Base-by-base conservation (phyloP, 129 eudicot species). In the Cynara cardunculus region DNA sequence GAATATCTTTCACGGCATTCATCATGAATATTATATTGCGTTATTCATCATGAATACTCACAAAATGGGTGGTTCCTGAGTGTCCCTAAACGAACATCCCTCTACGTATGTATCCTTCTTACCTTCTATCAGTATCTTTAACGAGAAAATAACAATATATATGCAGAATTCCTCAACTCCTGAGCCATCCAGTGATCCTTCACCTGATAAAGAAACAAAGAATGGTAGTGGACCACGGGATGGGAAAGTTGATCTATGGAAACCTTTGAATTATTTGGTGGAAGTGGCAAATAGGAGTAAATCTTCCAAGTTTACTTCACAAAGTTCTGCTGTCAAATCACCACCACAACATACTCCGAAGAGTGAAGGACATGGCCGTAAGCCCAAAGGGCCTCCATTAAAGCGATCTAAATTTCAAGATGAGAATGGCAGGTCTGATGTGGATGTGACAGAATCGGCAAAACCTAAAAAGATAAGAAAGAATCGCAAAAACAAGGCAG, bases 261-360 rank as follows among this genome's bases (percentile, higher is more conserved):
- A 91, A 70, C 91, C 97, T 22, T 87, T 88, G 69, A 89, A 88
- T 81, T 94, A 83, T 87, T 80, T 91, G 77, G 91, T 88, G 75
- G 98, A 91, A 86, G 98, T 84, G 28, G 94, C 97, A 89, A 94
- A 89, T 74, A 85, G 89, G 85, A 89, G 91, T 53, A 94, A 91
- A 81, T 82, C 91, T 73, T 85, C 89, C 2, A 93, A 89, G 75
- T 83, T 78, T 79, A 80, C 86, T 72, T 71, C 85, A 71, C 92
- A 82, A 76, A 94, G 91, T 39, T 79, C 94, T 80, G 67, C 74
- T 77, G 73, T 69, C 76, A 89, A 85, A 80, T 74, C 91, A 70
- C 90, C 88, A 78, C 75, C 88, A 74, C 79, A 56, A 19, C 56
- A 56, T 86, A 78, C 76, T 19, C 81, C 68, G n/a, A 88, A 81